Base-by-base conservation (phyloP, 768 basidiomycete genomes). In the Serendipita sp. region DNA sequence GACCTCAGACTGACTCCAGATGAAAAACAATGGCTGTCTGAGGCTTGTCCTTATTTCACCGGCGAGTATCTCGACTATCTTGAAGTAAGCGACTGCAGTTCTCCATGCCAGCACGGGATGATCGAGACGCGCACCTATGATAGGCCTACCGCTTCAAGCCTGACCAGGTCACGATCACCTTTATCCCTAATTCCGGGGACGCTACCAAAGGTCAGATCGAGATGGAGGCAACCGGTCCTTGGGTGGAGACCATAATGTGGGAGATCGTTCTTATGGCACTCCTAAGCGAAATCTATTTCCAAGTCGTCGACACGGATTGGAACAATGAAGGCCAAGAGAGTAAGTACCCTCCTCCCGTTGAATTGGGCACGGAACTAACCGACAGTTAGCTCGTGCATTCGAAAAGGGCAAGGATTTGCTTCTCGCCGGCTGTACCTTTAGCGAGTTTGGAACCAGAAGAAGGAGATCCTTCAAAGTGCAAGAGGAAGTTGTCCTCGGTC, bases 211-310 rank as follows among this genome's bases (percentile, higher is more conserved):
- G 92, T 3, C 71, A 74, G 38, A 73, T 94, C 38, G 82, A 90
- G 67, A 86, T 99, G 61, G 82, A 84, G 65, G 80, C 82, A 3
- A 69, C 69, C 30, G 93, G 90, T 4, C 78, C 78, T 3, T 94
- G 91, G 91, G 73, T 74, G 0, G 89, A 93, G 66, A 80, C 88
- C 4, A 95, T 98, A 63, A 75, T 96, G 28, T 99, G 95, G 84
- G 96, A 98, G 74, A 92, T 97, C 1, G 94, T 92, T 1, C 75
- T 98, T 60, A 93, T 98, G 91, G 84, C 92, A 14, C 83, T 83
- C 65, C 75, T 99, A 60, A 91, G 89, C 68, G 92, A 99, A 71
- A 82, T 83, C 20, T 95, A 90, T 74, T 99, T 95, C 74, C 77
- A 74, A 20, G 78, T 79, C 17, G 84, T 82, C 41, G 80, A 81